phyloP scores from a whole-genome alignment of 176 grass and related monocot species.

The Oryza nivara region DNA sequence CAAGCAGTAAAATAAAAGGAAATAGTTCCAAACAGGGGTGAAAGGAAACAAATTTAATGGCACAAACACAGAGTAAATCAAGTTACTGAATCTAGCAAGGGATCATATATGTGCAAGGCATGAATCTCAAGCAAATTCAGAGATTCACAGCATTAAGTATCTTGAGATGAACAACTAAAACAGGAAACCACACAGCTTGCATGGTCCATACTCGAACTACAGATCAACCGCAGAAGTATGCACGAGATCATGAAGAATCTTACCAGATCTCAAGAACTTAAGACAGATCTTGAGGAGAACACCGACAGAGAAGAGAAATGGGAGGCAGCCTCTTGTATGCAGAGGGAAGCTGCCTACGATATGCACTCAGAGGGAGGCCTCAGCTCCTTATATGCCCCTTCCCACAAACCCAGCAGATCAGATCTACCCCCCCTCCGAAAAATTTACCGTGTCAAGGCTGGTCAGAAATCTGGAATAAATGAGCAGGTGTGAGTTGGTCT shows the following conservation, averaged over 20 bases:
- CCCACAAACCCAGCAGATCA: slow-evolving; percentile 17
- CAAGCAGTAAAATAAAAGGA: neutral
- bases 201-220: neutral
- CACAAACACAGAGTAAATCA: neutral
- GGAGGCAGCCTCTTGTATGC: slow-evolving; percentile 28
- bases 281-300: slow-evolving; percentile 27
- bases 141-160: slow-evolving; percentile 32
- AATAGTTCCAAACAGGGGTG: neutral
- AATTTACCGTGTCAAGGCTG: slow-evolving; percentile 45
- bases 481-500: slow-evolving; percentile 25
- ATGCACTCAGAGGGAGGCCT: slow-evolving; percentile 40
- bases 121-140: neutral
- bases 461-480: slow-evolving; percentile 39
- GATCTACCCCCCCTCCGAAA: slow-evolving; percentile 52
- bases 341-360: slow-evolving; percentile 45
- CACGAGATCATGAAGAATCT: slow-evolving; percentile 27
- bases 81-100: neutral
- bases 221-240: slow-evolving; percentile 20
- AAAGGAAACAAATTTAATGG: neutral
- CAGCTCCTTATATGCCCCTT: slow-evolving; percentile 57
- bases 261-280: slow-evolving; percentile 48
- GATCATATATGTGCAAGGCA: neutral
- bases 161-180: neutral
- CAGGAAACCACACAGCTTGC: neutral
- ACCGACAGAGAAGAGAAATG: neutral